phyloP scores from a whole-genome alignment of 2,329 filamentous ascomycete species.

The Exophiala lecanii-corni region DNA sequence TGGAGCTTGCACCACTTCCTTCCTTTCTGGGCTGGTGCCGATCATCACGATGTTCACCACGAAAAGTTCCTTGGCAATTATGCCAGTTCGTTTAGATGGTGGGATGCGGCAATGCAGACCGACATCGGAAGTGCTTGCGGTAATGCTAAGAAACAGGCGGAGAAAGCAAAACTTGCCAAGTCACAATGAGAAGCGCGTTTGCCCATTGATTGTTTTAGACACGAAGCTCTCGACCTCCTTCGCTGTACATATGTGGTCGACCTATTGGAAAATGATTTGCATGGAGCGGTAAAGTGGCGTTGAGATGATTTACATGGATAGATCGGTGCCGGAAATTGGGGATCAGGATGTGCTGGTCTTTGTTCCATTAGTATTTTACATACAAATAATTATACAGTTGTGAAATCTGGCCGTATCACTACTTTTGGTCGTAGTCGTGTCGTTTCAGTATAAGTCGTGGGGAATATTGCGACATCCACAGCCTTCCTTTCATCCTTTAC shows the following conservation, averaged over 20 bases:
- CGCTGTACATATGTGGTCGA: constrained; percentile 19
- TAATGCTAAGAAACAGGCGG: constrained; percentile 13
- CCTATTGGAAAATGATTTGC: constrained; percentile 6
- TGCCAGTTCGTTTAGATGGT: constrained; percentile 96
- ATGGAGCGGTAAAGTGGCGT: constrained; percentile 8
- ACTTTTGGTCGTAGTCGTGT: too few species aligned
- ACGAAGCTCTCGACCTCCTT: constrained; percentile 12
- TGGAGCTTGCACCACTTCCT: constrained; percentile 95
- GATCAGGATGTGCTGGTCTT: too few species aligned
- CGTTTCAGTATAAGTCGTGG: too few species aligned
- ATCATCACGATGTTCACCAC: constrained; percentile 95
- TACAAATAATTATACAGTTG: too few species aligned
- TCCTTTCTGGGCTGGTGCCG: constrained; percentile 95
- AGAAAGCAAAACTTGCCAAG: constrained; percentile 3
- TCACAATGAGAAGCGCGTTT: neutral
- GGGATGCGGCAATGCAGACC: constrained; percentile 91
- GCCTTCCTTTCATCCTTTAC: too few species aligned
- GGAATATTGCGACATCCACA: too few species aligned
- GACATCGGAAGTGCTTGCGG: constrained; percentile 62
- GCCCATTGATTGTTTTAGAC: neutral
- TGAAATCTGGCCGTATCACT: too few species aligned
- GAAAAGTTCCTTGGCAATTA: constrained; percentile 99
- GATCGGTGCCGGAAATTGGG: constrained; percentile 1
- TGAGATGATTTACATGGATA: constrained; percentile 8
- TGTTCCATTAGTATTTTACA: too few species aligned